A percentile compares a stretch with the other conserved stretches of the same genome.
phyloP scores from a whole-genome alignment of 2,329 filamentous ascomycete genomes.

The Monosporascus sp. region DNA sequence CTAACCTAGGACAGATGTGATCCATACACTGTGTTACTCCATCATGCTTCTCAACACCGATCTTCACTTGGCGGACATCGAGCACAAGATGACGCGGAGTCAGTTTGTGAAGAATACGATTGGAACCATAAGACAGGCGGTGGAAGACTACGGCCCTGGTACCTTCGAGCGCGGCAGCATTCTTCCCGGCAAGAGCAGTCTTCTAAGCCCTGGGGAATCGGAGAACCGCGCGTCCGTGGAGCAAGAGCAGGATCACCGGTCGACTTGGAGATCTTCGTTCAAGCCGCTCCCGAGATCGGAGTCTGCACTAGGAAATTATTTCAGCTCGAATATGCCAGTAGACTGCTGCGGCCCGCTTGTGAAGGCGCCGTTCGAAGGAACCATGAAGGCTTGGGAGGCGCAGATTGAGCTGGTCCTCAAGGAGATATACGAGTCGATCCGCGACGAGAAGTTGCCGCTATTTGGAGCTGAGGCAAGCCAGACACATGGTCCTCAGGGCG shows the following conservation, averaged over 20 bases:
- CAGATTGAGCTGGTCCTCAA: conserved; percentile 90
- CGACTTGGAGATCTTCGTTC: conserved; percentile 39
- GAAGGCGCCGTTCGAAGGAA: conserved; percentile 68
- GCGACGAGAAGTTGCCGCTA: conserved; percentile 78
- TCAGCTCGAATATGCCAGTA: conserved; percentile 24
- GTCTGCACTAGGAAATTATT: conserved; percentile 33
- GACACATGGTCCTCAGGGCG: conserved; percentile 46
- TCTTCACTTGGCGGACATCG: conserved; percentile 89
- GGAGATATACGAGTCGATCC: conserved; percentile 85
- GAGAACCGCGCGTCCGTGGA: conserved; percentile 15
- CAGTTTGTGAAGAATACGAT: conserved; percentile 98
- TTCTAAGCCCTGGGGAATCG: conserved; percentile 22
- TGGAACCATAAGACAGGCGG: conserved; percentile 75
- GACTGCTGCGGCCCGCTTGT: conserved; percentile 73
- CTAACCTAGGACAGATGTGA: conserved; percentile 62
- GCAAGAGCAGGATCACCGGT: conserved; percentile 16
- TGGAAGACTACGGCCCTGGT: conserved; percentile 66
- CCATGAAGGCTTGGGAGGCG: conserved; percentile 75
- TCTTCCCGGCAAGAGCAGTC: conserved; percentile 37
- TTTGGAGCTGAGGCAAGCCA: conserved; percentile 60
- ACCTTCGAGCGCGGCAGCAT: conserved; percentile 57
- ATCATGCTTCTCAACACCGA: conserved; percentile 94
- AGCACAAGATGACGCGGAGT: conserved; percentile 89
- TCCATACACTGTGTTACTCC: conserved; percentile 96
- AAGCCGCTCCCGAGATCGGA: conserved; percentile 43